Percentiles rank a stretch among this genome's conserved stretches.
phyloP scores from a whole-genome alignment of 1,284 basidiomycete species.

The Leccinum subatratum region DNA sequence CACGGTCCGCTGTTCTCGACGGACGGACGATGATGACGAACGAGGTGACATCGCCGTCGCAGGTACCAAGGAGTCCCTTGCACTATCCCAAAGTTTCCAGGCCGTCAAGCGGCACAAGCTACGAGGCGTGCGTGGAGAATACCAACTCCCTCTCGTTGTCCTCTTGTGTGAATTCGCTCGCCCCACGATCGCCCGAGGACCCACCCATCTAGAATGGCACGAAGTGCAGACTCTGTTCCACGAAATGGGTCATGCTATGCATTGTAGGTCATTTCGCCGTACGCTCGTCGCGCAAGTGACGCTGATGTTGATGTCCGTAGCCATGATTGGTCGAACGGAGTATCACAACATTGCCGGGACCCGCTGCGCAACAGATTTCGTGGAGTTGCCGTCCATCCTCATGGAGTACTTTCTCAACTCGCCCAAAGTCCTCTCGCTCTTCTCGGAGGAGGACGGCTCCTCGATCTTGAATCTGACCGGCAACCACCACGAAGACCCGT shows the following conservation, averaged over 20 bases:
- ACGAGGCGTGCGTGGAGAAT: constrained; percentile 62
- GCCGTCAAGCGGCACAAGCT: constrained; percentile 52
- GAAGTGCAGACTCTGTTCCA: constrained; percentile 96
- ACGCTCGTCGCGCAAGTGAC: constrained; percentile 1
- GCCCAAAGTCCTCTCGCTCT: constrained; percentile 76
- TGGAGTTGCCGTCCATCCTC: constrained; percentile 94
- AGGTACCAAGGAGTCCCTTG: constrained; percentile 37
- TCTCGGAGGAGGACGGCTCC: constrained; percentile 47
- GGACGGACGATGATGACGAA: constrained; percentile 87
- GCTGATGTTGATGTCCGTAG: constrained; percentile 40
- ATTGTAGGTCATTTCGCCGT: constrained; percentile 63
- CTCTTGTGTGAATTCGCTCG: constrained; percentile 84
- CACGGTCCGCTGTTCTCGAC: constrained; percentile 90
- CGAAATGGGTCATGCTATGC: constrained; percentile 99
- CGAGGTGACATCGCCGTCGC: constrained; percentile 55
- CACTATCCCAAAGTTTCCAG: constrained; percentile 58
- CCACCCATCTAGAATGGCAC: constrained; percentile 84
- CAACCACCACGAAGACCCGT: constrained; percentile 67
- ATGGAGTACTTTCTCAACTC: constrained; percentile 97
- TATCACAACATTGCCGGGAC: constrained; percentile 98
- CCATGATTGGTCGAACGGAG: constrained; percentile 96
- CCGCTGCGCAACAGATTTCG: constrained; percentile 98
- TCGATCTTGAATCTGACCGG: constrained; percentile 42
- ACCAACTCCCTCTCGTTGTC: constrained; percentile 89
- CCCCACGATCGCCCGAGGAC: constrained; percentile 57